A percentile compares a stretch with the other conserved stretches of the same genome.
These are phyloP conservation scores for Dimocarpus longan DNA, from an alignment of 345 rosid genomes.

Conservation along the genomic window DNA sequence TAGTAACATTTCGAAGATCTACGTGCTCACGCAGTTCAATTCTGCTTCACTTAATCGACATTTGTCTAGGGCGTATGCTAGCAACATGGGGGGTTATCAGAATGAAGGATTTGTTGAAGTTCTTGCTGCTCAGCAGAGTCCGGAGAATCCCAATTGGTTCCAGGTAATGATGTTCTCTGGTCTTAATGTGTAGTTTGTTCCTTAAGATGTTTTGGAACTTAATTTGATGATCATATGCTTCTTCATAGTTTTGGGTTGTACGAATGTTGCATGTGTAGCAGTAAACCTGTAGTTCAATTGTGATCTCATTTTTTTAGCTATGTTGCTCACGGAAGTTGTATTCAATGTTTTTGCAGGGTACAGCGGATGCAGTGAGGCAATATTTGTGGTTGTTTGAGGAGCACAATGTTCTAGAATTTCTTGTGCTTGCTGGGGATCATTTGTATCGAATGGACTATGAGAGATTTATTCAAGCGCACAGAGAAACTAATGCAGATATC, in stretches of 20 bases:
- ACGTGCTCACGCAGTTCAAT: constrained; percentile 94
- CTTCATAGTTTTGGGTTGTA: background rate
- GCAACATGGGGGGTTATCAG: constrained; percentile 97
- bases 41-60: constrained; percentile 97
- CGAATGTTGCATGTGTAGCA: background rate
- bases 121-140: constrained; percentile 98
- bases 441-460: constrained; percentile 97
- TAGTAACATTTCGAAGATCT: constrained; percentile 89
- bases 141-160: constrained; percentile 97
- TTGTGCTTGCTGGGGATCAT: constrained; percentile 98
- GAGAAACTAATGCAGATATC: constrained; percentile 96
- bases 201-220: background rate
- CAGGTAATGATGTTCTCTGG: constrained; percentile 48
- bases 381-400: constrained; percentile 97
- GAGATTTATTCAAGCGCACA: constrained; percentile 93
- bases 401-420: constrained; percentile 87
- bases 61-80: constrained; percentile 90
- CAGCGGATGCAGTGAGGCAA: constrained; percentile 98
- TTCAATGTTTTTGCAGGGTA: constrained; percentile 56
- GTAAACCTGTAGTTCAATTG: background rate
- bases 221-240: background rate
- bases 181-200: background rate
- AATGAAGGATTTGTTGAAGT: constrained; percentile 99
- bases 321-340: constrained; percentile 3
- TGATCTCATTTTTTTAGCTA: background rate